phyloP scores from a whole-genome alignment of 2,329 filamentous ascomycete species.

The Fusarium azukiicola region DNA sequence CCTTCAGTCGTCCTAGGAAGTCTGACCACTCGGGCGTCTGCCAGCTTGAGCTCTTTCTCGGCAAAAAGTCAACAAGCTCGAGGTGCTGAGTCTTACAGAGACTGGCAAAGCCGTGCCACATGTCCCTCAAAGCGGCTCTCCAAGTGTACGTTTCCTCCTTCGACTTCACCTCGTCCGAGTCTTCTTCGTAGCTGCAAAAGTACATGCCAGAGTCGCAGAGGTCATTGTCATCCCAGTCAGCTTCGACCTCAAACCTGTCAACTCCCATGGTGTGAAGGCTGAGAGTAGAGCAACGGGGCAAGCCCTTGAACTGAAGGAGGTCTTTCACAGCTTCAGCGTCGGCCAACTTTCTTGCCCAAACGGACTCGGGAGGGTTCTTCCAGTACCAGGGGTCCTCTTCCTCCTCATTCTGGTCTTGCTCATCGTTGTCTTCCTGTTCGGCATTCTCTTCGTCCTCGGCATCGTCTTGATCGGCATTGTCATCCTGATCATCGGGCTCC shows the following conservation, averaged over 20 bases:
- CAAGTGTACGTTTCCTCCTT: conserved; percentile 20
- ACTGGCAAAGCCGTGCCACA: conserved; percentile 23
- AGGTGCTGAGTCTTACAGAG: background rate
- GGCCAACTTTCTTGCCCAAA: conserved; percentile 25
- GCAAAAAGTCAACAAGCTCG: conserved; percentile 20
- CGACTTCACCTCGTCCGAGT: background rate
- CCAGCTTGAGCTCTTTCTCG: background rate
- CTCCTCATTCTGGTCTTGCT: background rate
- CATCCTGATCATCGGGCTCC: background rate
- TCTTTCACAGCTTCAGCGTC: background rate
- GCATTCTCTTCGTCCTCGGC: background rate
- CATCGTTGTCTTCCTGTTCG: background rate
- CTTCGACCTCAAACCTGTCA: background rate
- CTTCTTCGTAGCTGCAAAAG: conserved; percentile 21
- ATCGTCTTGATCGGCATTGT: background rate
- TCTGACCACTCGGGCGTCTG: background rate
- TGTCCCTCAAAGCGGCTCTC: conserved; percentile 13
- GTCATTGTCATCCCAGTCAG: conserved; percentile 26
- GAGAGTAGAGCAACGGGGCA: conserved; percentile 13
- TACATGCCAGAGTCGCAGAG: background rate
- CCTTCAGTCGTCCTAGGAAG: conserved; percentile 19
- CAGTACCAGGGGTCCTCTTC: conserved; percentile 20
- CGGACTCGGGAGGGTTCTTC: conserved; percentile 15
- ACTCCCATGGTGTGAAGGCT: conserved; percentile 4
- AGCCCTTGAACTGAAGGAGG: conserved; percentile 14